Percentiles rank a stretch among this genome's conserved stretches.
phyloP scores from a whole-genome alignment of 345 rosid species.

The Populus ilicifolia region DNA sequence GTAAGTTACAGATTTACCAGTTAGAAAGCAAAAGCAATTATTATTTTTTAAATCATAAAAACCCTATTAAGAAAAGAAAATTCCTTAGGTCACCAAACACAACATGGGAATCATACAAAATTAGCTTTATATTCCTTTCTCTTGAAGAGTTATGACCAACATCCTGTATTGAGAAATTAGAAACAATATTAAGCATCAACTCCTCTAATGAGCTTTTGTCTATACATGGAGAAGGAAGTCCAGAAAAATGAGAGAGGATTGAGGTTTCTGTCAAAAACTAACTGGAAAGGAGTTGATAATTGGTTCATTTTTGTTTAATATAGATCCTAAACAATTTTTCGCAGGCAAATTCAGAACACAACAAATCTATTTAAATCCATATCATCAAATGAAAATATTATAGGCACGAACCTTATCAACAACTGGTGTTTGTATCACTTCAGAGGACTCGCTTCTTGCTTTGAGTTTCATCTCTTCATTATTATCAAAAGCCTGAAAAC shows the following conservation, averaged over 20 bases:
- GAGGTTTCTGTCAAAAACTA: neutral
- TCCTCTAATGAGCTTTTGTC: neutral
- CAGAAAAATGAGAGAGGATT: neutral
- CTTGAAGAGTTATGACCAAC: neutral
- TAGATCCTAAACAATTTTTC: neutral
- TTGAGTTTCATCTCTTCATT: slow-evolving; percentile 69
- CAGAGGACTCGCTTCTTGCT: slow-evolving; percentile 70
- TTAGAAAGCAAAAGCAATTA: neutral
- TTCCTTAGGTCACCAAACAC: neutral
- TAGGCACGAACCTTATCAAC: slow-evolving; percentile 57
- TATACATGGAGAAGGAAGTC: neutral
- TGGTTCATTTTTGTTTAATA: neutral
- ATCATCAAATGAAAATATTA: neutral
- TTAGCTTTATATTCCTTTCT: neutral
- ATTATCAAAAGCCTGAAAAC: slow-evolving; percentile 59
- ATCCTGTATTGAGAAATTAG: neutral
- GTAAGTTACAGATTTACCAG: neutral
- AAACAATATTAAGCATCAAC: neutral
- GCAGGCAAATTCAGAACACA: neutral
- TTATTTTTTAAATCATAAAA: neutral
- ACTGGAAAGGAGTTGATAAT: neutral
- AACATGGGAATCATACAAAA: neutral
- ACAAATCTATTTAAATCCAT: neutral
- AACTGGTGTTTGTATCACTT: slow-evolving; percentile 50
- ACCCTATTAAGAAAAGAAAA: neutral